Conservation (phyloP, 371 early-diverging fungal genomes). For the Syncephalastrum sp. region DNA sequence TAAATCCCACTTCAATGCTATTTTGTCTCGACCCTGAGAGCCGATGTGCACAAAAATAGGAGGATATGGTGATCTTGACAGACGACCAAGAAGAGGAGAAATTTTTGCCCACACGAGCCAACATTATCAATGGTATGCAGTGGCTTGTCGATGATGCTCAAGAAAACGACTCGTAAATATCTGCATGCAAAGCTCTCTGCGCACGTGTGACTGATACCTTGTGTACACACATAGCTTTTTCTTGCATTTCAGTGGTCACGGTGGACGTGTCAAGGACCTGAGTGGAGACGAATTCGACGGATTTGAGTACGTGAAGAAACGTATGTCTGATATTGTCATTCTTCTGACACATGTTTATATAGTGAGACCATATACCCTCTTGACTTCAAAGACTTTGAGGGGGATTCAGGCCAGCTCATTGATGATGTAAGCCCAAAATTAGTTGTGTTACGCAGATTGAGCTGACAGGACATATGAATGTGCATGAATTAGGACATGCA, state of each 20-base stretch:
- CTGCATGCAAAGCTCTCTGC: not conserved
- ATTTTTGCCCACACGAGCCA: slow-evolving; percentile 76
- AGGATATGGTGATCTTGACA: slow-evolving; percentile 81
- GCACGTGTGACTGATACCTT: not conserved
- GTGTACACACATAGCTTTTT: slow-evolving; percentile 52
- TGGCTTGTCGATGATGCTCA: slow-evolving; percentile 86
- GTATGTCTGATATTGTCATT: not conserved
- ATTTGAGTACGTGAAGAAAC: slow-evolving; percentile 23
- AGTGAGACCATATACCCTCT: slow-evolving; percentile 69
- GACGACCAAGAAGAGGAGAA: slow-evolving; percentile 77
- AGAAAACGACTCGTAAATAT: slow-evolving; percentile 77
- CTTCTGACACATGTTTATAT: not conserved
- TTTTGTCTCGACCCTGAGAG: not conserved
- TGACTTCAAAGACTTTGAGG: slow-evolving; percentile 63
- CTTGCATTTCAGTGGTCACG: slow-evolving; percentile 93
- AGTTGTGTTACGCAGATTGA: not conserved
- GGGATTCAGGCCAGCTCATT: slow-evolving; percentile 71
- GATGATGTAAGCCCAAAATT: slow-evolving; percentile 66
- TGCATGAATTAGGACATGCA: slow-evolving; percentile 56
- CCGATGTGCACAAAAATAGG: slow-evolving; percentile 15
- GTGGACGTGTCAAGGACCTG: slow-evolving; percentile 64
- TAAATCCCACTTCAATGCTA: not conserved
- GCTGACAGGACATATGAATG: not conserved
- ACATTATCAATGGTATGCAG: slow-evolving; percentile 83
- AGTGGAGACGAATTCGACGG: slow-evolving; percentile 92